Evolutionary conservation across 2,329 filamentous ascomycete genomes (phyloP), one percentile per base, ranked within the genome.

Genomic region (Ophiostoma ips): DNA sequence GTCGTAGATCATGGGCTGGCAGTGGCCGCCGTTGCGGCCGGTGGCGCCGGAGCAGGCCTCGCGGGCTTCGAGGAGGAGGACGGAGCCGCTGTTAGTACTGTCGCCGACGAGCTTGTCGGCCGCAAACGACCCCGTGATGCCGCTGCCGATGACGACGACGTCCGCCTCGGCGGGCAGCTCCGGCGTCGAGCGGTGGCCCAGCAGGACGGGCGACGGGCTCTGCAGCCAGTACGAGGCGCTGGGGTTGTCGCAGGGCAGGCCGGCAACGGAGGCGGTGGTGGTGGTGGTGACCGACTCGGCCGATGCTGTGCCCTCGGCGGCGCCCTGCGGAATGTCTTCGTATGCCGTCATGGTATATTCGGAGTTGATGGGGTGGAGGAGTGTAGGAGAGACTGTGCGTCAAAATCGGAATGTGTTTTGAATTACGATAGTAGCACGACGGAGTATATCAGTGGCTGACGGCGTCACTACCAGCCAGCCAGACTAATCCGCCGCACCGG

Each of bases 11-110:
- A 79, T 64, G 1, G 86, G 84, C 57, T 88, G 84, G 62, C 84
- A 89, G 61, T 90, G 84, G 6, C 80, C 80, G 49, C 79, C 80
- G 60, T 82, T 83, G 75, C 81, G 53, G 10, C 85, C 84, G 1
- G 84, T 90, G n/a, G 85, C 85, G 16, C 85, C 85, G 76, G 77
- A 88, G 60, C 84, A 89, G 4, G 81, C 83, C 67, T 89, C 84
- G 58, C 85, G 72, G 13, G 85, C 85, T 65, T 90, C 85, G 5
- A 90, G 70, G 68, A 89, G 73, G 6, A 89, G 70, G 8, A 88
- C 73, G n/a, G 66, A 70, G 57, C 52, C 63, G 55, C 55, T 67
- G 50, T 67, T 70, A 59, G 66, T 33, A 28, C 19, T 40, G 3
- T n/a, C n/a, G n/a, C 43, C 68, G 51, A 67, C 73, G 48, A 87